Conservation (phyloP, 805 yeast genomes). For the Schwanniomyces occidentalis region DNA sequence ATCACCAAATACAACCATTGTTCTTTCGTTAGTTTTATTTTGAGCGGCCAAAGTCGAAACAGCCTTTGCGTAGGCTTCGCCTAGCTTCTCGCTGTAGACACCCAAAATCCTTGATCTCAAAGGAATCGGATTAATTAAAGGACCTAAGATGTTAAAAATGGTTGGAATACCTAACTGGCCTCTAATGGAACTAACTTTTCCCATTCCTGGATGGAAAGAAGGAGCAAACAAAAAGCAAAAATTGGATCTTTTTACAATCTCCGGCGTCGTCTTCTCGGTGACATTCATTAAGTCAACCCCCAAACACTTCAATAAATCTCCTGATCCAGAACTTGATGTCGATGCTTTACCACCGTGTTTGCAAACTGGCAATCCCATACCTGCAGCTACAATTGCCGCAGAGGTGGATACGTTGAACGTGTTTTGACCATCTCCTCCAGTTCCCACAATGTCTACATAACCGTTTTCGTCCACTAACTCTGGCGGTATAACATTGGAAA, state of each 20-base stretch:
- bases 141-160: slow-evolving; percentile 92
- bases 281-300: slow-evolving; percentile 82
- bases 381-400: slow-evolving; percentile 91
- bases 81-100: slow-evolving; percentile 77
- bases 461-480: slow-evolving; percentile 47
- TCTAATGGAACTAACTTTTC: slow-evolving; percentile 75
- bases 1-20: slow-evolving; percentile 92
- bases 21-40: slow-evolving; percentile 47
- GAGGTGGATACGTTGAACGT: slow-evolving; percentile 97
- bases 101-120: slow-evolving; percentile 81
- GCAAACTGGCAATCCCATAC: slow-evolving; percentile 76
- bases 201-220: slow-evolving; percentile 91
- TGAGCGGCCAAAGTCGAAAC: slow-evolving; percentile 60
- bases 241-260: slow-evolving; percentile 47
- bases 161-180: slow-evolving; percentile 84
- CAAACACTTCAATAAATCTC: slow-evolving; percentile 77
- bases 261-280: slow-evolving; percentile 59
- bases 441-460: slow-evolving; percentile 89
- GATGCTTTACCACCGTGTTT: slow-evolving; percentile 98
- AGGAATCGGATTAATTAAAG: slow-evolving; percentile 88
- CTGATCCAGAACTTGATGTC: slow-evolving; percentile 90
- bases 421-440: slow-evolving; percentile 98
- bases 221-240: slow-evolving; percentile 88
- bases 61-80: slow-evolving; percentile 82
- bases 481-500: slow-evolving; percentile 55